Conservation (phyloP, 306 rosid species). For the Astragalus glycyphyllos region DNA sequence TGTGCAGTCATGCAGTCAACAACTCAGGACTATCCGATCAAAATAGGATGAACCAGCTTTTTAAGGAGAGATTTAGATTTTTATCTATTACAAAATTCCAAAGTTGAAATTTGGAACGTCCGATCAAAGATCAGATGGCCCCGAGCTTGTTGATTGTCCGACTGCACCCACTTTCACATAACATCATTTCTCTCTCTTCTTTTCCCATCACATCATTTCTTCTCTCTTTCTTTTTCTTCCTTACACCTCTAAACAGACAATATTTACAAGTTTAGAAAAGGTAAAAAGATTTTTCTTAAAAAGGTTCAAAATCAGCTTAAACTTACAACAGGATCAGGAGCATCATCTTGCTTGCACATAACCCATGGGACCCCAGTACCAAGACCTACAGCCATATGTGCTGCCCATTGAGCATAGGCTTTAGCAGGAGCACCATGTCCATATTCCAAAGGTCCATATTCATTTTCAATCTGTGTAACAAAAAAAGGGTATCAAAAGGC, state of each 20-base stretch:
- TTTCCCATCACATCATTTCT: conserved; percentile 12
- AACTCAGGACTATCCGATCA: too few relatives aligned
- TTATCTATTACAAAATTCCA: too few relatives aligned
- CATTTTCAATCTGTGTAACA: conserved; percentile 82
- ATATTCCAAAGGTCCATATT: conserved; percentile 92
- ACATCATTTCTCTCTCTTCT: too few relatives aligned
- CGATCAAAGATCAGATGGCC: too few relatives aligned
- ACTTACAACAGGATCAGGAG: conserved; percentile 98
- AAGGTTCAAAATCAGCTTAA: conserved; percentile 37
- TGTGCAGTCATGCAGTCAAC: too few relatives aligned
- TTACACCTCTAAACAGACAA: not conserved
- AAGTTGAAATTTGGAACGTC: too few relatives aligned
- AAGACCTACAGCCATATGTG: conserved; percentile 88
- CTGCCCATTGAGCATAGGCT: conserved; percentile 90
- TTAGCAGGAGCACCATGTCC: conserved; percentile 87
- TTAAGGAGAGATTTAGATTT: too few relatives aligned
- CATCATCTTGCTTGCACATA: conserved; percentile 99
- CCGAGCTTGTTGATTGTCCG: too few relatives aligned
- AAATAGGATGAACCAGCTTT: too few relatives aligned
- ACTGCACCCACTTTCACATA: too few relatives aligned
- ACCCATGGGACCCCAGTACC: conserved; percentile 99
- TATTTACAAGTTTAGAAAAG: conserved; percentile 20
- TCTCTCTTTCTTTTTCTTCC: too few relatives aligned
- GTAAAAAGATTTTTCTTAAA: conserved; percentile 23
- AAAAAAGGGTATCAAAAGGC: conserved; percentile 43